Conservation (phyloP, 2,329 filamentous ascomycete genomes). For the Cordyceps militaris region DNA sequence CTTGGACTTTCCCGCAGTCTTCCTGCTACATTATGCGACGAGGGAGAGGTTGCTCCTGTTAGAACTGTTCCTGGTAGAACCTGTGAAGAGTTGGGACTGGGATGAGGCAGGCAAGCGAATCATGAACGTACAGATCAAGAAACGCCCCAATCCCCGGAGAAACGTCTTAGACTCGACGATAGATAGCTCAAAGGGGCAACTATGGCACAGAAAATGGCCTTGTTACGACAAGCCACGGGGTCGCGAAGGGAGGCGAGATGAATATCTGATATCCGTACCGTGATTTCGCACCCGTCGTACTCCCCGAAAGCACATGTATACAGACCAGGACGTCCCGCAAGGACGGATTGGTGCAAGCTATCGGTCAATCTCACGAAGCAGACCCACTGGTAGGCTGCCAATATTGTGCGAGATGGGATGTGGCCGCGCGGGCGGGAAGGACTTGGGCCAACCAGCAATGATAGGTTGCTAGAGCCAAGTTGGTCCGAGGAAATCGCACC, state of each 20-base stretch:
- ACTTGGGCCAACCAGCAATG: constrained; percentile 7
- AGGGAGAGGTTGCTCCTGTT: background rate
- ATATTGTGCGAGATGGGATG: constrained; percentile 5
- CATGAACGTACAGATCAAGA: constrained; percentile 6
- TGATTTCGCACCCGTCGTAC: background rate
- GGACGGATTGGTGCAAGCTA: background rate
- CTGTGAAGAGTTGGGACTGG: background rate
- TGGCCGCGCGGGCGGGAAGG: background rate
- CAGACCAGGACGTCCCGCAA: too few relatives aligned
- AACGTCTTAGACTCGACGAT: background rate
- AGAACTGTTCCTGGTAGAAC: background rate
- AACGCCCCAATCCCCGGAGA: background rate
- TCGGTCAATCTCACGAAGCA: constrained; percentile 9
- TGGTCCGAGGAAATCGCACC: constrained; percentile 4
- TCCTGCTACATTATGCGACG: constrained; percentile 9
- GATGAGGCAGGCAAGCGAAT: constrained; percentile 10
- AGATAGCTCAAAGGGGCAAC: background rate
- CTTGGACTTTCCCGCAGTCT: background rate
- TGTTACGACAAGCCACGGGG: background rate
- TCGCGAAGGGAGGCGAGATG: constrained; percentile 6
- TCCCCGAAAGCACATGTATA: background rate
- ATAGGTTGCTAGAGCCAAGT: constrained; percentile 8
- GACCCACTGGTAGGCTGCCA: background rate
- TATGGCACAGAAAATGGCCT: background rate
- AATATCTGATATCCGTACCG: background rate